A percentile compares a stretch with the other conserved stretches of the same genome.
Evolutionary conservation across 306 rosid genomes (phyloP).

Genomic region (Acacia acuminata): DNA sequence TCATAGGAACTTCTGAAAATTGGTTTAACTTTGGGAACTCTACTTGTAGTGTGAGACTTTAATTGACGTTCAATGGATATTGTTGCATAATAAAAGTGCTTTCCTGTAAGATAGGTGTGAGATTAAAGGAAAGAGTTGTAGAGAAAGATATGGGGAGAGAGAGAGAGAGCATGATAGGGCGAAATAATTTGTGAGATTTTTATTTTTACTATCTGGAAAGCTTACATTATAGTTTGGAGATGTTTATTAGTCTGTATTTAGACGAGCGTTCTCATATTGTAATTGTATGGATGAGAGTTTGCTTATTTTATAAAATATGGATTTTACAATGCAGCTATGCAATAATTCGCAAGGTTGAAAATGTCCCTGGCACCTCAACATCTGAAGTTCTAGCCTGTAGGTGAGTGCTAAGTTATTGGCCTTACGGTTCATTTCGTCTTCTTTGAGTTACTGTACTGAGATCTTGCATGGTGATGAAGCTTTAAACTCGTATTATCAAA

Average conservation of each 20-base stretch:
- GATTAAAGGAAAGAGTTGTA: no score
- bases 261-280: background rate
- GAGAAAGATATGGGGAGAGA: no score
- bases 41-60: background rate
- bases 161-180: no score
- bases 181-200: no score
- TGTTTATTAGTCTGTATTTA: background rate
- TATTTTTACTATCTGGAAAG: background rate
- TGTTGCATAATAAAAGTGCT: no score
- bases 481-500: background rate
- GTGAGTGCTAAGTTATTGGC: constrained; percentile 49
- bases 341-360: constrained; percentile 71
- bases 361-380: constrained; percentile 60
- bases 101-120: no score
- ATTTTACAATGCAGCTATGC: constrained; percentile 64
- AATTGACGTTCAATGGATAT: no score
- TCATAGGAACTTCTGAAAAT: background rate
- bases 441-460: background rate
- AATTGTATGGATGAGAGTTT: constrained; percentile 5
- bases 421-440: background rate
- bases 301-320: constrained; percentile 3
- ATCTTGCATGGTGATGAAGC: background rate
- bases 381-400: constrained; percentile 70
- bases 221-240: background rate
- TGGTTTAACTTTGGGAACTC: constrained; percentile 10